phyloP scores from a whole-genome alignment of 2,329 filamentous ascomycete genomes.

The Sphaceloma murrayae region DNA sequence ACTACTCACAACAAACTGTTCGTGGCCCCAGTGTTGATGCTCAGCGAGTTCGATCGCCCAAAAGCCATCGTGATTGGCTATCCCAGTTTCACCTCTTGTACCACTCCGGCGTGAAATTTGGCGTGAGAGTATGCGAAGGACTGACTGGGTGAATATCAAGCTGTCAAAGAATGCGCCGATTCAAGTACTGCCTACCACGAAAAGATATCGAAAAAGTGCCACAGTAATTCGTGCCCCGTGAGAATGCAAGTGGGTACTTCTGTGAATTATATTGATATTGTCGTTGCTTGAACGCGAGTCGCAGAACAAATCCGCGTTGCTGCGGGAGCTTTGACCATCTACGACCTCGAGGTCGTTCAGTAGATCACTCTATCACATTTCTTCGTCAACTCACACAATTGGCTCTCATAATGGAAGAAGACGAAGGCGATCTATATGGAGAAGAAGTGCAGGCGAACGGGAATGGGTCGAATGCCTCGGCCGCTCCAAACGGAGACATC shows the following conservation, averaged over 20 bases:
- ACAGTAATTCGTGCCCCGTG: no score
- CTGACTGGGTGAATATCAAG: no score
- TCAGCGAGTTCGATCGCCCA: conserved; percentile 42
- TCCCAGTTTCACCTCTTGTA: not conserved
- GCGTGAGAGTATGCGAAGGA: no score
- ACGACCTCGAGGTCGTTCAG: conserved; percentile 12
- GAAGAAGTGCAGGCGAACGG: conserved; percentile 21
- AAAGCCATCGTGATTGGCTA: conserved; percentile 30
- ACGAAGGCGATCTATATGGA: conserved; percentile 45
- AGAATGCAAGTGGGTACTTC: no score
- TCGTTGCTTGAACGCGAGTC: no score
- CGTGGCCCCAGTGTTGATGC: conserved; percentile 44
- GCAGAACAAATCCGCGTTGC: conserved; percentile 8
- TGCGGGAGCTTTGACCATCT: conserved; percentile 18
- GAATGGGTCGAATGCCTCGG: conserved; percentile 22
- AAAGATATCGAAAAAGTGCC: no score
- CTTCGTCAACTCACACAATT: no score
- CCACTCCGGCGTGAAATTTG: not conserved
- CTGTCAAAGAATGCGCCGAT: no score
- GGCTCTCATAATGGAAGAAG: conserved; percentile 48
- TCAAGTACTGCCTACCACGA: no score
- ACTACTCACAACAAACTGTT: conserved; percentile 31
- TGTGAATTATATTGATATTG: no score
- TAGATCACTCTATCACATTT: no score
- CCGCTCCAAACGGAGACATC: no score